phyloP scores from a whole-genome alignment of 2,329 filamentous ascomycete genomes.

The Lecanicillium sp. region DNA sequence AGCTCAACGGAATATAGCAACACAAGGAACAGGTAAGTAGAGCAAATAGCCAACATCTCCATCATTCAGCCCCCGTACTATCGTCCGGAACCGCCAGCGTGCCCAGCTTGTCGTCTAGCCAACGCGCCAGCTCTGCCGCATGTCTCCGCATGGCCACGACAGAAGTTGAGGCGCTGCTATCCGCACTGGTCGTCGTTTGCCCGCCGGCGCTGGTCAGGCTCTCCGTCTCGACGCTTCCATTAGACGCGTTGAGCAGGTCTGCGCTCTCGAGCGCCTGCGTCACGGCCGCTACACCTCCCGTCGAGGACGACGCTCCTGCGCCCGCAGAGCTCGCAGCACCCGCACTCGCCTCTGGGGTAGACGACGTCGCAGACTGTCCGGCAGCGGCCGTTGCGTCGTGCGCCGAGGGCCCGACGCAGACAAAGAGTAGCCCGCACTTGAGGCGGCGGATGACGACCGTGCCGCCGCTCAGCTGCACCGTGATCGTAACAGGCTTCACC shows the following conservation, averaged over 20 bases:
- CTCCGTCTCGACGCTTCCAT: conserved; percentile 24
- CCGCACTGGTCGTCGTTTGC: conserved; percentile 34
- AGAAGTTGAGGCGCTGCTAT: conserved; percentile 34
- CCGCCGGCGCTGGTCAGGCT: conserved; percentile 42
- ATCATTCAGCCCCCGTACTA: conserved; percentile 33
- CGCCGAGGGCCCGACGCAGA: conserved; percentile 48
- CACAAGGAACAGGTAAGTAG: background rate
- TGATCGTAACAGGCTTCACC: conserved; percentile 40
- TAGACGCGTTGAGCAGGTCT: conserved; percentile 22
- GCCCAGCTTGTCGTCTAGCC: conserved; percentile 55
- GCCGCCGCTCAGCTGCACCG: conserved; percentile 52
- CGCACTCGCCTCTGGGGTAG: conserved; percentile 8
- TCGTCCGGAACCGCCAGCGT: conserved; percentile 48
- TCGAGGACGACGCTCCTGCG: background rate
- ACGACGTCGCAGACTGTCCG: conserved; percentile 14
- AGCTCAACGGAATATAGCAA: background rate
- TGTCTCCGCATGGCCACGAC: conserved; percentile 49
- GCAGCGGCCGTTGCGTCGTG: conserved; percentile 16
- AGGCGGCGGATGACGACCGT: conserved; percentile 55
- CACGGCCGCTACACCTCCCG: conserved; percentile 19
- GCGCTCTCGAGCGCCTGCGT: conserved; percentile 22
- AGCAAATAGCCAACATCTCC: background rate
- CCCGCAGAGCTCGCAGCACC: background rate
- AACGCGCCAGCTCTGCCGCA: conserved; percentile 52
- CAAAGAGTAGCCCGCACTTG: conserved; percentile 54